Conservation (phyloP, 2,329 filamentous ascomycete genomes). For the Parascedosporium putredinis region DNA sequence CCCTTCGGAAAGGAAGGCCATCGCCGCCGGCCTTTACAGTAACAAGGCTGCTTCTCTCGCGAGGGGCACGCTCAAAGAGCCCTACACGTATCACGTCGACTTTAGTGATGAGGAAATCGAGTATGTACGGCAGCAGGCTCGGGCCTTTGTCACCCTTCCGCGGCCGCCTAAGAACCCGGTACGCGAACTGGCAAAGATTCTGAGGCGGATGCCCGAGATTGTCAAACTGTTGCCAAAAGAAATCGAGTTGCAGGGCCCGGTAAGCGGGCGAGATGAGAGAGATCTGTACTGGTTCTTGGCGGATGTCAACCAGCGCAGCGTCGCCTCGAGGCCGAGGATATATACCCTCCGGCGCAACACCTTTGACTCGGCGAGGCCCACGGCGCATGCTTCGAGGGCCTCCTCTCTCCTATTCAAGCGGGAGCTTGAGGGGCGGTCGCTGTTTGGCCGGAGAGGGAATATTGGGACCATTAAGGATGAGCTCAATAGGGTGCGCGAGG, state of each 20-base stretch:
- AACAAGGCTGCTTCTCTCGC: neutral
- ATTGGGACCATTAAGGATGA: constrained; percentile 35
- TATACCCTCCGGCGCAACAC: constrained; percentile 23
- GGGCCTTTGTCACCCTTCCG: constrained; percentile 6
- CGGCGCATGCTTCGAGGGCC: constrained; percentile 20
- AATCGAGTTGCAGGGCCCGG: constrained; percentile 11
- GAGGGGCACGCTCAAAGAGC: neutral
- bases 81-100: constrained; percentile 32
- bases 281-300: constrained; percentile 27
- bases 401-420: constrained; percentile 35
- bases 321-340: constrained; percentile 12
- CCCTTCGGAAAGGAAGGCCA: neutral
- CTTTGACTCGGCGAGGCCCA: constrained; percentile 17
- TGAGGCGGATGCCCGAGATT: constrained; percentile 10
- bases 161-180: constrained; percentile 8
- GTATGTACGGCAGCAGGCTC: constrained; percentile 11
- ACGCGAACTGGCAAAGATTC: constrained; percentile 13
- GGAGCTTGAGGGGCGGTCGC: constrained; percentile 35
- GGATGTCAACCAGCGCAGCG: constrained; percentile 21
- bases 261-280: constrained; percentile 16
- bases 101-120: constrained; percentile 29
- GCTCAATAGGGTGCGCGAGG: constrained; percentile 36
- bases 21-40: neutral
- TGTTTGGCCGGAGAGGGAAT: constrained; percentile 28
- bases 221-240: constrained; percentile 9